Conservation (phyloP, 2,329 filamentous ascomycete genomes). For the Teratosphaeria epicoccoides region DNA sequence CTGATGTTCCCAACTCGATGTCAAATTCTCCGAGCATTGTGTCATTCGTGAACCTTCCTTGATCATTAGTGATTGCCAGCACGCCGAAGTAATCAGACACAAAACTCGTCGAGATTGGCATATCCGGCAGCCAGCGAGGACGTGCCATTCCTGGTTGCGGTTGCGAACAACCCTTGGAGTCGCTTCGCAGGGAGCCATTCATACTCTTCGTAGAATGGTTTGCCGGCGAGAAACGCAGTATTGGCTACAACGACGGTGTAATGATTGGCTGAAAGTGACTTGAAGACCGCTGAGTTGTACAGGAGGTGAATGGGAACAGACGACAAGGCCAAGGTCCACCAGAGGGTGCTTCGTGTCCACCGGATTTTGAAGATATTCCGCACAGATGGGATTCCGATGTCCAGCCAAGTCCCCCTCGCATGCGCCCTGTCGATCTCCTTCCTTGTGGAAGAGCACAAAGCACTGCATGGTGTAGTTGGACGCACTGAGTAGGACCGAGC, state of each 20-base stretch:
- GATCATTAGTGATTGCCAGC: constrained; percentile 3
- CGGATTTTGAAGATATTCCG: constrained; percentile 27
- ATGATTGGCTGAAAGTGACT: constrained; percentile 13
- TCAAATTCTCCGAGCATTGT: constrained; percentile 1
- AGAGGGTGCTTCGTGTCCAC: constrained; percentile 14
- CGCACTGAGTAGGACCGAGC: constrained; percentile 36
- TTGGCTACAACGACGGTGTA: constrained; percentile 11
- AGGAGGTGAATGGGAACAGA: constrained; percentile 31
- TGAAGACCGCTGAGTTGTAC: constrained; percentile 24
- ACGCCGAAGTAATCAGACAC: constrained; percentile 2
- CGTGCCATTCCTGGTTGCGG: background rate
- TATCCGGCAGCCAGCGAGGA: background rate
- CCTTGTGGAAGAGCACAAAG: constrained; percentile 40
- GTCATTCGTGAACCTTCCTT: constrained; percentile 3
- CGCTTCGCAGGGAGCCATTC: background rate
- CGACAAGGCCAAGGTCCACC: constrained; percentile 19
- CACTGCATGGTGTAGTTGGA: constrained; percentile 45
- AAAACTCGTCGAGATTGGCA: background rate
- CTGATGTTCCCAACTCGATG: background rate
- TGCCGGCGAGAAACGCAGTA: constrained; percentile 1
- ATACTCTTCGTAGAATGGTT: background rate
- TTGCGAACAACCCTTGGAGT: background rate
- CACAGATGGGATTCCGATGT: constrained; percentile 18
- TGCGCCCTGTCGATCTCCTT: constrained; percentile 41
- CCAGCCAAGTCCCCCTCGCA: constrained; percentile 24